Conservation (phyloP, 495 filamentous ascomycete species). For the Penicillium psychrofluorescens region DNA sequence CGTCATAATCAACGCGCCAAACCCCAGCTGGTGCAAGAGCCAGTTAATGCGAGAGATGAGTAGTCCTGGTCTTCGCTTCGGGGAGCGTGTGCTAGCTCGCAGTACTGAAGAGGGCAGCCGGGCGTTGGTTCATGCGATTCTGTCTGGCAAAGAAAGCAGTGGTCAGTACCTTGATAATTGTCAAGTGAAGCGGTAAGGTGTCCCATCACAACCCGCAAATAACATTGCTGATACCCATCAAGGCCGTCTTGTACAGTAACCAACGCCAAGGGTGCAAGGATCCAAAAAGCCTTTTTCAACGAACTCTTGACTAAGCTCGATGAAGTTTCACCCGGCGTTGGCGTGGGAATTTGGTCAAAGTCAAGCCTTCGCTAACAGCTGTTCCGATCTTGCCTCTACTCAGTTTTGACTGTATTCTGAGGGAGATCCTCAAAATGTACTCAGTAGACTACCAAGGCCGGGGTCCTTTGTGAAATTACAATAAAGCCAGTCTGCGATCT, state of each 20-base stretch:
- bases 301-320: constrained; percentile 9
- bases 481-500: too few relatives aligned
- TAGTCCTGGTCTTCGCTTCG: constrained; percentile 3
- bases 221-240: constrained; percentile 1
- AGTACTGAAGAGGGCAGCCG: constrained; percentile 30
- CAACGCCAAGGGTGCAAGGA: not conserved
- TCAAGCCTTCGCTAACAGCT: too few relatives aligned
- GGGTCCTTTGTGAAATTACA: too few relatives aligned
- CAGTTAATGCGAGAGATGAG: constrained; percentile 2
- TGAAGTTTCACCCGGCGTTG: constrained; percentile 4
- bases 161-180: constrained; percentile 30
- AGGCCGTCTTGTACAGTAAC: constrained; percentile 5
- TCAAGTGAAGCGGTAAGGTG: constrained; percentile 8
- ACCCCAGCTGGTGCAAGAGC: constrained; percentile 14
- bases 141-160: constrained; percentile 19
- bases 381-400: too few relatives aligned
- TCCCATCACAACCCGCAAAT: too few relatives aligned
- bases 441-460: too few relatives aligned
- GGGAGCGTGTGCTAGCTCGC: constrained; percentile 22
- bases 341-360: too few relatives aligned
- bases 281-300: constrained; percentile 8
- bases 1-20: constrained; percentile 11
- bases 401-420: too few relatives aligned
- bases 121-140: constrained; percentile 23
- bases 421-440: too few relatives aligned